Conservation (phyloP, 2,329 filamentous ascomycete genomes). For the Endoconidiophora polonica region DNA sequence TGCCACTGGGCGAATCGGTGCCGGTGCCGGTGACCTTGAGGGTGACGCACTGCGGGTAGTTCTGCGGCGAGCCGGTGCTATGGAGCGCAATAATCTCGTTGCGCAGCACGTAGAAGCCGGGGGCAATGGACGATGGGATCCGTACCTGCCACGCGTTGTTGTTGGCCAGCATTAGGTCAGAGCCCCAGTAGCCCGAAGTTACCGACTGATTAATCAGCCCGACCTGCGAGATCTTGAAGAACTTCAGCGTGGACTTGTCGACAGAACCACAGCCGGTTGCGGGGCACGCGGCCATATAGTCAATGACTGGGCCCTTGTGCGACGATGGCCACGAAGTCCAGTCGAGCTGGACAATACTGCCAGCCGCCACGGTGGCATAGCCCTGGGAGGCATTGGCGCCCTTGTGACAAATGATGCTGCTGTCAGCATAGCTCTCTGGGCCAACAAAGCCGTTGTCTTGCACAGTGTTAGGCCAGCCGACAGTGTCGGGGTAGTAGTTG, state of each 20-base stretch:
- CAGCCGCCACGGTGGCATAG: conserved; percentile 36
- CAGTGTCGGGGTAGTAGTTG: conserved; percentile 15
- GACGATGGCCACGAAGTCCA: conserved; percentile 51
- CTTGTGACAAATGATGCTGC: conserved; percentile 34
- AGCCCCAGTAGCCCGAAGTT: conserved; percentile 34
- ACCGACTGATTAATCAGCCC: conserved; percentile 31
- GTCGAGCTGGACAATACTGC: conserved; percentile 38
- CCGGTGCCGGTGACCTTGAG: conserved; percentile 28
- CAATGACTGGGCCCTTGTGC: conserved; percentile 44
- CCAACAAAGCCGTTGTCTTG: conserved; percentile 29
- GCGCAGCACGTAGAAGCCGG: conserved; percentile 37
- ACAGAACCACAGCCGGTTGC: conserved; percentile 33
- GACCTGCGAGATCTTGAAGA: conserved; percentile 41
- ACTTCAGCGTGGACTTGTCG: conserved; percentile 34
- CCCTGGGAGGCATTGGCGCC: conserved; percentile 24
- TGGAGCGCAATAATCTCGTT: conserved; percentile 41
- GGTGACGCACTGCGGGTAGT: conserved; percentile 37
- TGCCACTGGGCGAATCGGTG: conserved; percentile 16
- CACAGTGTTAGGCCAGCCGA: conserved; percentile 21
- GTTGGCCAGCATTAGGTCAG: conserved; percentile 32
- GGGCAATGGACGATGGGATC: conserved; percentile 28
- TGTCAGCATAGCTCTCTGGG: conserved; percentile 22
- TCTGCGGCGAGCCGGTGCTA: conserved; percentile 29
- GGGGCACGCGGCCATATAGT: conserved; percentile 41
- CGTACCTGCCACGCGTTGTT: conserved; percentile 29